A percentile compares a stretch with the other conserved stretches of the same genome.
These are phyloP conservation scores for Boeremia lycopersici DNA, from an alignment of 2,329 filamentous ascomycete genomes.

Conservation along the genomic window DNA sequence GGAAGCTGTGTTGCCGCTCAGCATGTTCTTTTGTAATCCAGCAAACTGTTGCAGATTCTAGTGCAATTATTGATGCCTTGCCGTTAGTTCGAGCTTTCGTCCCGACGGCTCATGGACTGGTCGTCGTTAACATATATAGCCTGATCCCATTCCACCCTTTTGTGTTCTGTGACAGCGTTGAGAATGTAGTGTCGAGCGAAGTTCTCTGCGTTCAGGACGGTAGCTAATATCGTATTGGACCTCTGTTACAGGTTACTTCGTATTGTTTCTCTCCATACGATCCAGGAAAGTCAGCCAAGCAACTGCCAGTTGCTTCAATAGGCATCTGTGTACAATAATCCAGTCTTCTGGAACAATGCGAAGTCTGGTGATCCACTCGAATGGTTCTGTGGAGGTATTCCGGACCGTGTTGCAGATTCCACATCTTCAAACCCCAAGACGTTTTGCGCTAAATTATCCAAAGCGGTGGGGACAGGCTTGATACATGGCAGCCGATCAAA, in stretches of 20 bases:
- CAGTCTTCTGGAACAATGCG: constrained; percentile 18
- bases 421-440: constrained; percentile 25
- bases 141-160: too few relatives aligned
- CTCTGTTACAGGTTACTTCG: too few relatives aligned
- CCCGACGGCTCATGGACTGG: too few relatives aligned
- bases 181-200: too few relatives aligned
- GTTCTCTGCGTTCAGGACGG: too few relatives aligned
- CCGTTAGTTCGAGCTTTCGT: too few relatives aligned
- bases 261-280: neutral
- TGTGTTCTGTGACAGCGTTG: too few relatives aligned
- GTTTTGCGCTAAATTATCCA: constrained; percentile 23
- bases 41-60: too few relatives aligned
- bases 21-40: too few relatives aligned
- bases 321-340: neutral
- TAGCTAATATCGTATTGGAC: neutral
- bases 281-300: neutral
- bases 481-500: constrained; percentile 22
- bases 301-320: neutral
- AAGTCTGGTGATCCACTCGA: constrained; percentile 10
- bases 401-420: constrained; percentile 9
- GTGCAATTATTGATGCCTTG: too few relatives aligned
- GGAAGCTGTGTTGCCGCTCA: neutral
- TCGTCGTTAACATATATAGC: too few relatives aligned
- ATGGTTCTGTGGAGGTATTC: constrained; percentile 3
- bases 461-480: constrained; percentile 4